Base-by-base conservation (phyloP, 2,329 filamentous ascomycete species). In the Hortaea werneckii region DNA sequence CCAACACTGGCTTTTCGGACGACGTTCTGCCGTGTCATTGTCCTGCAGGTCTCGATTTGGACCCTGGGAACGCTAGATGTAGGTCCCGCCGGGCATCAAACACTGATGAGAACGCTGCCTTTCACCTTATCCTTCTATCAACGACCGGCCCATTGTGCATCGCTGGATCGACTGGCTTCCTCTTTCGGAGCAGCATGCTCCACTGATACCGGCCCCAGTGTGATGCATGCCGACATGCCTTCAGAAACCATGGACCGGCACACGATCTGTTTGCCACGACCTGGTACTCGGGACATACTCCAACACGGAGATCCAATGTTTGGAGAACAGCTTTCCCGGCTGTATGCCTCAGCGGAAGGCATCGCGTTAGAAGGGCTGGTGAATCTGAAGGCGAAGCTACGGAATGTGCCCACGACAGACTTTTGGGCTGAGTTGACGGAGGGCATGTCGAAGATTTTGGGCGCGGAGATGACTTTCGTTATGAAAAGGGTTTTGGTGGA, bases 401-500 rank as follows among this genome's bases (percentile, higher is more conserved):
- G 72, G 42, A 65, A 65, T 13, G 67, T 76, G 42, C 70, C 75
- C 42, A 73, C 70, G 2, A 74, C 80, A 48, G 69, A 74, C 42
- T 85, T 85, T 64, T 86, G 81, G 81, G 67, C 67, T 39, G 66
- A 74, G 20, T 66, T 84, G 46, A 78, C 83, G 65, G 75, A 82
- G 57, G 79, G 78, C 38, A 69, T 85, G 56, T 77, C 81, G 40
- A 69, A 70, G 40, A 76, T 85, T 32, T 71, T 76, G 47, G 75
- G 77, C 48, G 75, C 81, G 6, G 82, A 86, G 59, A 83, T 80
- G 65, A 76, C 74, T 26, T 85, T 85, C 56, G 78, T 85, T 37
- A 78, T 80, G 40, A 83, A 83, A 59, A 67, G 79, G 39, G 77
- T 81, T 38, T 64, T 79, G 45, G 71, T 74, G 27, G 75, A 79